A percentile compares a stretch with the other conserved stretches of the same genome.
Evolutionary conservation across 306 rosid species (phyloP).

Genomic region (Glycine soja): DNA sequence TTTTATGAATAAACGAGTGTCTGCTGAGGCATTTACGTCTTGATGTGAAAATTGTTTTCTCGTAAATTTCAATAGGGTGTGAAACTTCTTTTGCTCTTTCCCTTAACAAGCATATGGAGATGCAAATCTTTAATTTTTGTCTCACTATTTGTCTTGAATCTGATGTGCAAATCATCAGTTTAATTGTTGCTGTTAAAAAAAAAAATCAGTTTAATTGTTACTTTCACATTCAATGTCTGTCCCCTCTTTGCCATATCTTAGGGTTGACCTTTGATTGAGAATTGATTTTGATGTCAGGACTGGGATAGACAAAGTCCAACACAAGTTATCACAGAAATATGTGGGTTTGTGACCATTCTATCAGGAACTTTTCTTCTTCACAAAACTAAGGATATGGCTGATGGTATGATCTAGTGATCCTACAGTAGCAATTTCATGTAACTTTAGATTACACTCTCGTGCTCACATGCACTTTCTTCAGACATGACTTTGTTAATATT

Average conservation of each 20-base stretch:
- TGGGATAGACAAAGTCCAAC: constrained; percentile 99
- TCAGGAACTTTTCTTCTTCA: constrained; percentile 99
- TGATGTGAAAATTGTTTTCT: neutral
- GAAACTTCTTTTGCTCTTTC: constrained; percentile 5
- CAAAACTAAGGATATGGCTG: constrained; percentile 95
- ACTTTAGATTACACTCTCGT: constrained; percentile 11
- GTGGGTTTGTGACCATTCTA: constrained; percentile 99
- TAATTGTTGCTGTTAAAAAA: too few species aligned
- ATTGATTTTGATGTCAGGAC: constrained; percentile 64
- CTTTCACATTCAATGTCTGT: constrained; percentile 26
- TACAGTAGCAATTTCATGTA: neutral
- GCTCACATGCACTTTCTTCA: constrained; percentile 8
- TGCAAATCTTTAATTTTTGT: neutral
- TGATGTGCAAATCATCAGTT: constrained; percentile 22
- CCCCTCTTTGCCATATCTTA: constrained; percentile 10
- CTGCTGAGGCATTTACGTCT: neutral
- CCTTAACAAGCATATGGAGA: constrained; percentile 13
- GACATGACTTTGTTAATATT: constrained; percentile 13
- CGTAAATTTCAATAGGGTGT: constrained; percentile 14
- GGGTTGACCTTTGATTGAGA: constrained; percentile 36
- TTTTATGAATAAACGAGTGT: too few species aligned
- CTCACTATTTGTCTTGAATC: neutral
- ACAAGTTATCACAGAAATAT: constrained; percentile 93
- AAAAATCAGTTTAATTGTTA: neutral
- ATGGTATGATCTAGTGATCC: constrained; percentile 63